Evolutionary conservation across 2,329 filamentous ascomycete genomes (phyloP).

Genomic region (Aspergillus cejpii): DNA sequence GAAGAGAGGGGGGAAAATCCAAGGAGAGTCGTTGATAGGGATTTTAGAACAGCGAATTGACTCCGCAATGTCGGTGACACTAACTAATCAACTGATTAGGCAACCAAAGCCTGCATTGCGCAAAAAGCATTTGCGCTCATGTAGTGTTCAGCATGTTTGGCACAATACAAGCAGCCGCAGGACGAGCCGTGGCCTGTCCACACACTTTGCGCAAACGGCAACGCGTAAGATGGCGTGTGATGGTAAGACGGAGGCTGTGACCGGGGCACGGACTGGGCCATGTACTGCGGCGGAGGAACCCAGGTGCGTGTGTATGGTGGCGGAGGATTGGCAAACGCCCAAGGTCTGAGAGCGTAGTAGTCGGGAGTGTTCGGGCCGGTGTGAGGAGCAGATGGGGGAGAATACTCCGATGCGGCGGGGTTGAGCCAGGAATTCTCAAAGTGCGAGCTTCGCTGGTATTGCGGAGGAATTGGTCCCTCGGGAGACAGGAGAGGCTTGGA

Average conservation of each 20-base stretch:
- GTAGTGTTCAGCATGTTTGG: constrained; percentile 46
- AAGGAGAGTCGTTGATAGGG: background rate
- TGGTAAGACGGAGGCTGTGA: constrained; percentile 44
- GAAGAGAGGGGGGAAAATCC: constrained; percentile 22
- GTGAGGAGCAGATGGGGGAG: constrained; percentile 45
- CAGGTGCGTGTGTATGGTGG: constrained; percentile 39
- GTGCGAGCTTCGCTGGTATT: constrained; percentile 43
- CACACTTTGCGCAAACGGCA: constrained; percentile 42
- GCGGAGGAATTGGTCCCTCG: constrained; percentile 45
- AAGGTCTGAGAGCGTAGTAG: constrained; percentile 41
- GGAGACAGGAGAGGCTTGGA: constrained; percentile 47
- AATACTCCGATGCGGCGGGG: constrained; percentile 46
- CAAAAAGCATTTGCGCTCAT: constrained; percentile 41
- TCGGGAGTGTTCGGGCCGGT: constrained; percentile 44
- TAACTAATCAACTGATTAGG: constrained; percentile 23
- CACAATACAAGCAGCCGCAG: constrained; percentile 45
- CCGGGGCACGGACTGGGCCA: constrained; percentile 33
- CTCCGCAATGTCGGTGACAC: too few relatives aligned
- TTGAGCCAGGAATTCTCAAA: constrained; percentile 49
- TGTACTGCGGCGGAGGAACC: constrained; percentile 33
- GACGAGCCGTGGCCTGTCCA: constrained; percentile 45
- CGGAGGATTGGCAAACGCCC: constrained; percentile 40
- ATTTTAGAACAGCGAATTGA: constrained; percentile 9
- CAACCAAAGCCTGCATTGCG: constrained; percentile 42
- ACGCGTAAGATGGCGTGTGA: constrained; percentile 44